Conservation (phyloP, 768 basidiomycete genomes). For the Russula ochroleuca region DNA sequence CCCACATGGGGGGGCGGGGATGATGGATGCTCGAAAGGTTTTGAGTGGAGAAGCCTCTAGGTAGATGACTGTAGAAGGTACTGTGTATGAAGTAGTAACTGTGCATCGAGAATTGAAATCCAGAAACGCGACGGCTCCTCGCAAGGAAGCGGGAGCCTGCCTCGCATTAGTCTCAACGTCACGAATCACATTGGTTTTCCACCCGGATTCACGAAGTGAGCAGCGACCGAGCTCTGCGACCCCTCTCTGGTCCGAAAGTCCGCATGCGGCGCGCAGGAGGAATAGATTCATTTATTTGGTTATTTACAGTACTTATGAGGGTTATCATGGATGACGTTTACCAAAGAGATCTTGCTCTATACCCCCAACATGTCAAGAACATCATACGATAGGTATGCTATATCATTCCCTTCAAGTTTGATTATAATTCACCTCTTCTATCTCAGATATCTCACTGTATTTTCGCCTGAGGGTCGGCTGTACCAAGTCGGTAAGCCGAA, state of each 20-base stretch:
- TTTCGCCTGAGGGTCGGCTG: slow-evolving; percentile 93
- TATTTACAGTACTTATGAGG: too few species aligned
- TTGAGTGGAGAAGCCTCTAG: background rate
- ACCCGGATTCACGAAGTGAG: background rate
- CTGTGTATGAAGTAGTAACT: background rate
- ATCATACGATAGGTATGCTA: slow-evolving; percentile 77
- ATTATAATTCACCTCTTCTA: background rate
- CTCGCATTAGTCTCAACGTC: background rate
- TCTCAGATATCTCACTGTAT: slow-evolving; percentile 86
- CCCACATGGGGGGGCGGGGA: background rate
- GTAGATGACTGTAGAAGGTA: background rate
- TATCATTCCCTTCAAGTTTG: background rate
- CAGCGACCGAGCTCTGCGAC: background rate
- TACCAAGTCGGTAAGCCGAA: slow-evolving; percentile 95
- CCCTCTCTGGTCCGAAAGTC: background rate
- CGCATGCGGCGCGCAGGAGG: background rate
- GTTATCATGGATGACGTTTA: too few species aligned
- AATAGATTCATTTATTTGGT: too few species aligned
- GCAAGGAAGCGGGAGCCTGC: background rate
- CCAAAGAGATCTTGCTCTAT: too few species aligned
- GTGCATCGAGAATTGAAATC: background rate
- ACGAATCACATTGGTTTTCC: too few species aligned
- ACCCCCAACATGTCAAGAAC: slow-evolving; percentile 74
- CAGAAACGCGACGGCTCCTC: background rate
- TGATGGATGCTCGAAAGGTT: background rate